These are phyloP conservation scores for Takakia lepidozioides DNA, from an alignment of 225 moss, liverwort and hornwort species.

Conservation along the genomic window DNA sequence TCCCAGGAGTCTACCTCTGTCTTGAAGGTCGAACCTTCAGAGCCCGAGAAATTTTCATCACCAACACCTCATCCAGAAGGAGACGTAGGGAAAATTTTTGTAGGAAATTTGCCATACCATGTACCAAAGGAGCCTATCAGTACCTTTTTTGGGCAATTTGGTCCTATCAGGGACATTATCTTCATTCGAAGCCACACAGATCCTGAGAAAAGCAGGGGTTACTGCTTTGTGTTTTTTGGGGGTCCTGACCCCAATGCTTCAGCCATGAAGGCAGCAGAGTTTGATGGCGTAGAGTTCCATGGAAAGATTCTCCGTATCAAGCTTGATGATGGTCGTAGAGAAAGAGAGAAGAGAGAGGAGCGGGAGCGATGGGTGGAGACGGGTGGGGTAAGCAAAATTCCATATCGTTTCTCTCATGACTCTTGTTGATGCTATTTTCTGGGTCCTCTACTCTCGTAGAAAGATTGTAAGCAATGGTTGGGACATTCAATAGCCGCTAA, in stretches of 20 bases:
- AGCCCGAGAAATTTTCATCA: conserved; percentile 4
- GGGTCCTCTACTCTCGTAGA: too few relatives aligned
- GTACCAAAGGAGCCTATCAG: conserved; percentile 38
- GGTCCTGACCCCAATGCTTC: conserved; percentile 49
- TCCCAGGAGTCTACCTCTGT: not conserved
- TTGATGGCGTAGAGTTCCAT: conserved; percentile 52
- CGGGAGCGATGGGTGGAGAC: conserved; percentile 58
- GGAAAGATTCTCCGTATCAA: conserved; percentile 49
- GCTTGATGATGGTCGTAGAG: conserved; percentile 73
- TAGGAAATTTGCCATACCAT: conserved; percentile 55
- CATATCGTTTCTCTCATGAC: too few relatives aligned
- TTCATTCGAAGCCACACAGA: conserved; percentile 58
- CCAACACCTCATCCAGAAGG: conserved; percentile 5
- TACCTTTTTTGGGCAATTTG: conserved; percentile 52
- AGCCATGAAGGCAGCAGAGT: conserved; percentile 47
- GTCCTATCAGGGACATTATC: conserved; percentile 59
- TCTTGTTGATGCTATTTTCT: too few relatives aligned
- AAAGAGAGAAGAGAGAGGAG: conserved; percentile 53
- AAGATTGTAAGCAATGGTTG: too few relatives aligned
- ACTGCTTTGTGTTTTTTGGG: conserved; percentile 63
- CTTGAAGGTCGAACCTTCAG: not conserved
- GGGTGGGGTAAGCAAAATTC: conserved; percentile 27
- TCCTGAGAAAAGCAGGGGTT: conserved; percentile 61
- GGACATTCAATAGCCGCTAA: too few relatives aligned
- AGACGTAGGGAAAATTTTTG: conserved; percentile 59